Base-by-base conservation (phyloP, 2,329 filamentous ascomycete genomes). In the Byssoonygena ceratinophila region DNA sequence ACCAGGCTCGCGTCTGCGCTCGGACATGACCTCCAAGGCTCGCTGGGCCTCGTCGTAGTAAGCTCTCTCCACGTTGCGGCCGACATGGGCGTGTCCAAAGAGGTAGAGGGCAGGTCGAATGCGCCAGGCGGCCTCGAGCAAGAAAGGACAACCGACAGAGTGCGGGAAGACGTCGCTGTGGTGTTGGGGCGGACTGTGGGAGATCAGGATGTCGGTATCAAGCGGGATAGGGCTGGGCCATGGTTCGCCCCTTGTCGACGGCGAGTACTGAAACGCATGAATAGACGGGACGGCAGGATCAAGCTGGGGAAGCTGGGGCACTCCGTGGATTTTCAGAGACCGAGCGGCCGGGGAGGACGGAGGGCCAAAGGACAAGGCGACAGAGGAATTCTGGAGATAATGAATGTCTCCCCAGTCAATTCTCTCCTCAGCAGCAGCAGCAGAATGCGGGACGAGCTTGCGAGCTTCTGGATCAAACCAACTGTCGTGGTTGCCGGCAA, bases 401-500 rank as follows among this genome's bases (percentile, higher is more conserved):
- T 81, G 74, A 45, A 95, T 71, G 40, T 74, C 74, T 50, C 78
- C 82, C 72, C 87, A 82, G 59, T 87, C 74, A 14, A 90, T 74
- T 18, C 27, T 6, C 23, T 25, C 46, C n/a, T n/a, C n/a, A n/a
- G n/a, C n/a, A n/a, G n/a, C n/a, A n/a, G n/a, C n/a, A n/a, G n/a
- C n/a, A n/a, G n/a, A n/a, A n/a, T 25, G 43, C 12, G 32, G 62
- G 63, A 29, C 75, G 73, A 44, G 39, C 16, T 62, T 87, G 81
- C 43, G 77, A 73, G 8, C 75, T 69, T 14, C 66, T 68, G 3
- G 85, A 66, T 94, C 91, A 56, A 94, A 85, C 73, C 81, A 94
- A 61, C 81, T 83, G 64, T 96, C 91, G 66, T 96, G 91, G 64
- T 96, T 96, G 0, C 91, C 91, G 29, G 82, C 81, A 29, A 97